Percentiles rank a stretch among this genome's conserved stretches.
These are phyloP conservation scores for Thymus mandschuricus DNA, from an alignment of 257 asterid species.

Conservation along the genomic window DNA sequence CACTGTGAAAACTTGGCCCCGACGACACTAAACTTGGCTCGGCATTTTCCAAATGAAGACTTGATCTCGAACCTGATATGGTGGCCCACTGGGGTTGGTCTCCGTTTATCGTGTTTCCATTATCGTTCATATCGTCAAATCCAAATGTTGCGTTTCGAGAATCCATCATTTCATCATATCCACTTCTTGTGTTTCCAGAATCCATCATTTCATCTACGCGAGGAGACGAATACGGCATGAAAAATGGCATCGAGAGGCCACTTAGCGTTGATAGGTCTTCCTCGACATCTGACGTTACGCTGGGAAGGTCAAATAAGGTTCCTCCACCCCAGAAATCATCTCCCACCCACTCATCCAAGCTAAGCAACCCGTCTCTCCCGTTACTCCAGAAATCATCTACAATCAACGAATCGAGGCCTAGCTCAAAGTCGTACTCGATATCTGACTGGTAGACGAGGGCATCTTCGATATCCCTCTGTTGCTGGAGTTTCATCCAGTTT, in stretches of 20 bases:
- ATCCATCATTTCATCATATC: constrained; percentile 7
- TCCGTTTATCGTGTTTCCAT: constrained; percentile 22
- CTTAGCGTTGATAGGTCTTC: constrained; percentile 34
- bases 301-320: constrained; percentile 43
- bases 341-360: constrained; percentile 37
- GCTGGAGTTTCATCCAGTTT: constrained; percentile 63
- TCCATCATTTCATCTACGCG: constrained; percentile 31
- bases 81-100: constrained; percentile 24
- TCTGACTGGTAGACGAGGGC: constrained; percentile 51
- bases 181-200: constrained; percentile 34
- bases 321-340: constrained; percentile 41
- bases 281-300: constrained; percentile 42
- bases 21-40: constrained; percentile 18
- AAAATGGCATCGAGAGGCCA: constrained; percentile 42
- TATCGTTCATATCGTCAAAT: neutral
- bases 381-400: constrained; percentile 34
- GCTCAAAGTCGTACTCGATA: constrained; percentile 38
- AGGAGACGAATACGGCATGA: constrained; percentile 30
- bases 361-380: constrained; percentile 36
- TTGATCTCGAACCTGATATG: constrained; percentile 24
- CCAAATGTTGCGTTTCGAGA: constrained; percentile 27
- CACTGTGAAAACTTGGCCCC: constrained; percentile 23
- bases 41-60: neutral
- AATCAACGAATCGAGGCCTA: constrained; percentile 31
- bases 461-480: constrained; percentile 56